Evolutionary conservation across 805 yeast species (phyloP).

Genomic region (Candida hispaniensis): DNA sequence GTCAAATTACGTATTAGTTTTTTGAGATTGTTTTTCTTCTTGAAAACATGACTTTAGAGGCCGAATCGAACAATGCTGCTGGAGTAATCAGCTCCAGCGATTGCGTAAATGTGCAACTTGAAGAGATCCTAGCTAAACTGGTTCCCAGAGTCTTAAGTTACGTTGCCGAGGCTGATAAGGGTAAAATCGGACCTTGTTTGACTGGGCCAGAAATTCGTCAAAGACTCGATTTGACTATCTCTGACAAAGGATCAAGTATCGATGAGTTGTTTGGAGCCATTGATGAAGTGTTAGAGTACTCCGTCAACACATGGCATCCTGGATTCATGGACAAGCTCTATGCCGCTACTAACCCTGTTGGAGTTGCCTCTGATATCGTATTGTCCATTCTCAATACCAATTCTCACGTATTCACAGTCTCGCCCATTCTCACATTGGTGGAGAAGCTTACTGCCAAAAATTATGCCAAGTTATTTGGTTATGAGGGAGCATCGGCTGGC

Average conservation of each 20-base stretch:
- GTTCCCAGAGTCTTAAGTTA: slow-evolving; percentile 12
- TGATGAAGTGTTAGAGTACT: slow-evolving; percentile 48
- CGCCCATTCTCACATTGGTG: slow-evolving; percentile 66
- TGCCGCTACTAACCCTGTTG: slow-evolving; percentile 79
- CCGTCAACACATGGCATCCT: slow-evolving; percentile 79
- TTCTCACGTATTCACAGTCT: slow-evolving; percentile 73
- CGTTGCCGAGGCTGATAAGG: slow-evolving; percentile 9
- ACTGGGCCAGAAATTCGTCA: slow-evolving; percentile 38
- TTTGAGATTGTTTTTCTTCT: too few species aligned
- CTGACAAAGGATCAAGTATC: slow-evolving; percentile 32
- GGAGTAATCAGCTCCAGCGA: too few species aligned
- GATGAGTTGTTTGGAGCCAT: slow-evolving; percentile 40
- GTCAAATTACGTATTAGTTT: too few species aligned
- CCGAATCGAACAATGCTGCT: too few species aligned
- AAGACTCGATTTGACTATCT: slow-evolving; percentile 31
- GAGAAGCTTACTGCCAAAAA: slow-evolving; percentile 58
- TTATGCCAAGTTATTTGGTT: slow-evolving; percentile 61
- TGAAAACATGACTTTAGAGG: too few species aligned
- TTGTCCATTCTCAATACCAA: slow-evolving; percentile 67
- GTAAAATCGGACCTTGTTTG: slow-evolving; percentile 5
- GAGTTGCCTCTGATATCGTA: slow-evolving; percentile 60
- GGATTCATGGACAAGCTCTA: slow-evolving; percentile 77
- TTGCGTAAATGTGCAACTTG: too few species aligned
- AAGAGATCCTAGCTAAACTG: slow-evolving; percentile 8
- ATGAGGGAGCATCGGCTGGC: slow-evolving; percentile 46